Percentiles rank a stretch among this genome's conserved stretches.
These are phyloP conservation scores for Hsuehochloa calcarea DNA, from an alignment of 176 grass and related monocot species.

Conservation along the genomic window DNA sequence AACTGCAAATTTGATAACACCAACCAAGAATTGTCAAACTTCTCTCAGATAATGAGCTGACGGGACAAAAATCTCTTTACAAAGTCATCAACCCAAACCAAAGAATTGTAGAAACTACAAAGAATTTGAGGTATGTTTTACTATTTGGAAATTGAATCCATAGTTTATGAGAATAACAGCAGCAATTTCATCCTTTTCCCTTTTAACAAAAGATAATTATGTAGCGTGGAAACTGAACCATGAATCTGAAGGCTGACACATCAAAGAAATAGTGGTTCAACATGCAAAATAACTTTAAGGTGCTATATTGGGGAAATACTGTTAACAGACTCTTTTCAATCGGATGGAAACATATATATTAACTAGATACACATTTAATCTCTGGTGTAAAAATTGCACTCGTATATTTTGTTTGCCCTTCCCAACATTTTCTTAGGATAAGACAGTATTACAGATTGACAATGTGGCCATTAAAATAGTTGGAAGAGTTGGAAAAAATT, in stretches of 20 bases:
- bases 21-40: neutral
- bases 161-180: neutral
- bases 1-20: neutral
- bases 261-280: neutral
- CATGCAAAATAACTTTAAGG: neutral
- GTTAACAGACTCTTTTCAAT: neutral
- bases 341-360: neutral
- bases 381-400: neutral
- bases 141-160: neutral
- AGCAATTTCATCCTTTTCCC: neutral
- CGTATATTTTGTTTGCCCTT: neutral
- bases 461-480: neutral
- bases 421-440: neutral
- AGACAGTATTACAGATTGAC: neutral
- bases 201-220: neutral
- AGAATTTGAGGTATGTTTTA: neutral
- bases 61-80: neutral
- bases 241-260: neutral
- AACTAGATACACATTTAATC: neutral
- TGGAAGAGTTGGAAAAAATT: neutral
- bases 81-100: neutral
- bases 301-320: neutral
- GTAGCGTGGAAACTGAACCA: neutral
- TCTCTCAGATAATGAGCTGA: neutral
- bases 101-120: neutral